phyloP scores from a whole-genome alignment of 441 rosid species.

The Mallotus repandus region DNA sequence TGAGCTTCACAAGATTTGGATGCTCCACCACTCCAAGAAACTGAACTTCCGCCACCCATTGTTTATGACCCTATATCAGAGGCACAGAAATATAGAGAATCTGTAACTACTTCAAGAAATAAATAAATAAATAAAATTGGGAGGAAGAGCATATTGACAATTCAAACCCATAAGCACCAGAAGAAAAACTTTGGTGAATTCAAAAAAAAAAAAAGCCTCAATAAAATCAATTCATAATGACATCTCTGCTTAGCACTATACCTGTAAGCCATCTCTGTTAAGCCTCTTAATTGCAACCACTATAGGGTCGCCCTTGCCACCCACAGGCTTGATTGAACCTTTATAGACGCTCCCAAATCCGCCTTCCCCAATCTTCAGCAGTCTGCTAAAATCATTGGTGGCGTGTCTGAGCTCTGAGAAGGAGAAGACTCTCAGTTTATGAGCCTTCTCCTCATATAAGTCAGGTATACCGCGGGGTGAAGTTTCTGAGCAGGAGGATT shows the following conservation, averaged over 20 bases:
- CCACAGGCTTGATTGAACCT: slow-evolving; percentile 48
- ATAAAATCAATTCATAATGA: no score
- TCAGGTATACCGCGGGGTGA: slow-evolving; percentile 61
- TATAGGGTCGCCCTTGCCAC: slow-evolving; percentile 36
- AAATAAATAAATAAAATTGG: no score
- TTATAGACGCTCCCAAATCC: slow-evolving; percentile 76
- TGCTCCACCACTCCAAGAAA: slow-evolving; percentile 61
- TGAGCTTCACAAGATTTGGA: slow-evolving; percentile 56
- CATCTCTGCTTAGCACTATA: slow-evolving; percentile 8
- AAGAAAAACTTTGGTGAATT: no score
- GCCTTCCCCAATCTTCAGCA: slow-evolving; percentile 76
- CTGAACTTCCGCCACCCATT: slow-evolving; percentile 65
- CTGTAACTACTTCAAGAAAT: no score
- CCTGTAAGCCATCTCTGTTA: slow-evolving; percentile 54
- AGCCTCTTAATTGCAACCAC: slow-evolving; percentile 55
- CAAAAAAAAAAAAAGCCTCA: no score
- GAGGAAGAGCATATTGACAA: no score
- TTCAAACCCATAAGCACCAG: no score
- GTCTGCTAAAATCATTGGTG: slow-evolving; percentile 54
- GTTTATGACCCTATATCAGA: slow-evolving; percentile 53
- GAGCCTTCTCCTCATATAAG: slow-evolving; percentile 60
- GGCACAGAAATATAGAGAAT: no score
- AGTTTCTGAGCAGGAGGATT: slow-evolving; percentile 53
- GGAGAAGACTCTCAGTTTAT: slow-evolving; percentile 58
- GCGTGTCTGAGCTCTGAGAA: slow-evolving; percentile 66